A percentile compares a stretch with the other conserved stretches of the same genome.
phyloP scores from a whole-genome alignment of 495 filamentous ascomycete species.

The Hypoxylon crocopeplum region DNA sequence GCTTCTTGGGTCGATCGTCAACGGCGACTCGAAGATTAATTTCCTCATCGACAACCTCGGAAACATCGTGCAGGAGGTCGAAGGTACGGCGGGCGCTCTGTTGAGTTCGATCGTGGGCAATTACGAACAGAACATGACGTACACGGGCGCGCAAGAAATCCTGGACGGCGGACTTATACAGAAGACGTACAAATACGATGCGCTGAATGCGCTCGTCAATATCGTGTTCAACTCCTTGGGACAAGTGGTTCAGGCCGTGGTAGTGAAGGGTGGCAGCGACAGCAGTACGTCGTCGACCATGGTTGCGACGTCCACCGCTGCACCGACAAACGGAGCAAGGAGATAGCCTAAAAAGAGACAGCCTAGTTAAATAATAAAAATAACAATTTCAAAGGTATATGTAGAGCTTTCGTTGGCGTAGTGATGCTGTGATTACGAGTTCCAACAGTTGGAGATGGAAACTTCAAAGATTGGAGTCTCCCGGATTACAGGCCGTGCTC shows the following conservation, averaged over 20 bases:
- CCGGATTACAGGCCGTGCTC: too few species aligned
- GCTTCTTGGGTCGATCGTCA: slow-evolving; percentile 59
- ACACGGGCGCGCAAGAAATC: slow-evolving; percentile 51
- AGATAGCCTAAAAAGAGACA: not conserved
- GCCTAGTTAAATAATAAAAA: too few species aligned
- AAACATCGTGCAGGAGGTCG: slow-evolving; percentile 63
- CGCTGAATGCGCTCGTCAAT: slow-evolving; percentile 62
- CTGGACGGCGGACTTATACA: slow-evolving; percentile 58
- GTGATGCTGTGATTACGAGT: too few species aligned
- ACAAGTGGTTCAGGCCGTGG: slow-evolving; percentile 63
- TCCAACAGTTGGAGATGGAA: too few species aligned
- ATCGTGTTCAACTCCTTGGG: slow-evolving; percentile 62
- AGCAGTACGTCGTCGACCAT: slow-evolving; percentile 14
- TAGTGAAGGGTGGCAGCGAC: slow-evolving; percentile 38
- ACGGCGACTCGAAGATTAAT: slow-evolving; percentile 56
- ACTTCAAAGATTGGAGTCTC: too few species aligned
- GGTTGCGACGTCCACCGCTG: slow-evolving; percentile 1
- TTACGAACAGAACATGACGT: slow-evolving; percentile 64
- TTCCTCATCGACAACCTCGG: slow-evolving; percentile 66
- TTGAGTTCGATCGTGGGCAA: slow-evolving; percentile 61
- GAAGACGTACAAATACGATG: slow-evolving; percentile 59
- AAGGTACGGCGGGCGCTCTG: slow-evolving; percentile 44
- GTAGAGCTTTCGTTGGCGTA: too few species aligned
- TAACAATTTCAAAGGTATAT: too few species aligned
- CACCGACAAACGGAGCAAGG: not conserved